Conservation (phyloP, 164 flowering plant genomes). For the Liriodendron chinense region DNA sequence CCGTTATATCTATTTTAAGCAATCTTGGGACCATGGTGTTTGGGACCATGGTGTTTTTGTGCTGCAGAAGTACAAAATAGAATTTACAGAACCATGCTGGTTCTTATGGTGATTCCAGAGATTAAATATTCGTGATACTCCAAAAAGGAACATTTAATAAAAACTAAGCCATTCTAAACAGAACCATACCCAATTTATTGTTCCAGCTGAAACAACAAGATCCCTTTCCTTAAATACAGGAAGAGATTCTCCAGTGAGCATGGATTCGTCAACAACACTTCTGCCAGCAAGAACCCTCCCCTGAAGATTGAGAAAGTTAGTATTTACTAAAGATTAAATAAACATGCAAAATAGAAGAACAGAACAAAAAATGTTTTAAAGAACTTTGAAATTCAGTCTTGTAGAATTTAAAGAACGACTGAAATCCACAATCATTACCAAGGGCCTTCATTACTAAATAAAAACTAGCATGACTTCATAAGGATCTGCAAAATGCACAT, state of each 20-base stretch:
- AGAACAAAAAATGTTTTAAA: background rate
- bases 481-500: background rate
- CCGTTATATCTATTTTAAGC: background rate
- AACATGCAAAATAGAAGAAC: background rate
- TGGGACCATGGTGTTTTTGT: background rate
- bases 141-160: background rate
- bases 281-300: constrained; percentile 88
- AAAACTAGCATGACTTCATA: background rate
- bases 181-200: constrained; percentile 83
- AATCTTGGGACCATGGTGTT: background rate
- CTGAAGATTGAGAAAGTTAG: constrained; percentile 27
- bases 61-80: background rate
- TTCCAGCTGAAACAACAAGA: constrained; percentile 80
- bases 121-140: no score
- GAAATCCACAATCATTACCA: background rate
- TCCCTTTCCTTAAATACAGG: constrained; percentile 89
- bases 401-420: background rate
- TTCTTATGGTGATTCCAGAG: background rate
- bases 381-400: background rate
- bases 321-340: background rate
- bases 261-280: constrained; percentile 97
- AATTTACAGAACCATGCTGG: background rate
- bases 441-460: background rate
- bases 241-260: constrained; percentile 98
- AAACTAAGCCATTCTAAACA: background rate